Percentiles rank a stretch among this genome's conserved stretches.
phyloP scores from a whole-genome alignment of 2,329 filamentous ascomycete species.

The Eutypella sp. region DNA sequence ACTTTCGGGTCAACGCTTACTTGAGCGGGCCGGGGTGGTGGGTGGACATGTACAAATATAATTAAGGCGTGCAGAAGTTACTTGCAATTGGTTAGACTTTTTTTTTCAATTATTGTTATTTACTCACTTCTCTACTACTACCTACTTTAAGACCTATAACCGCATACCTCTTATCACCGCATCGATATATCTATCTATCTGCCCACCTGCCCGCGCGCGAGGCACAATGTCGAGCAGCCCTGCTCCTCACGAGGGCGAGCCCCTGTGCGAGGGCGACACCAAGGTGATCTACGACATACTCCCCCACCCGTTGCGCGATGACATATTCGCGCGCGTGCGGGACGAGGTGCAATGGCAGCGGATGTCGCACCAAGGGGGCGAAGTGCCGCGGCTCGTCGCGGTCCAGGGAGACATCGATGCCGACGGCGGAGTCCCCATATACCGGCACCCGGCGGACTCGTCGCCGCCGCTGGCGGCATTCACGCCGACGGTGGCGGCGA shows the following conservation, averaged over 20 bases:
- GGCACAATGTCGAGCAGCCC: no score
- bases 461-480: conserved; percentile 74
- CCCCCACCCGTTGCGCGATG: conserved; percentile 46
- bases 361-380: conserved; percentile 88
- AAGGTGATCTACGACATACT: conserved; percentile 68
- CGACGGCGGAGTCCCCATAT: conserved; percentile 79
- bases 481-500: conserved; percentile 63
- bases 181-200: no score
- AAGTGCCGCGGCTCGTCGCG: conserved; percentile 85
- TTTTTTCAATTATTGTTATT: no score
- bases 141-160: no score
- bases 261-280: conserved; percentile 77
- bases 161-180: no score
- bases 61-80: no score
- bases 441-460: conserved; percentile 89
- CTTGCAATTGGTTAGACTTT: no score
- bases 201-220: no score
- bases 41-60: no score
- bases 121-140: no score
- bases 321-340: conserved; percentile 65
- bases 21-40: no score
- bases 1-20: no score
- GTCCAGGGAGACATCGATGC: conserved; percentile 70
- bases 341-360: conserved; percentile 80
- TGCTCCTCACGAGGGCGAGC: conserved; percentile 41